Evolutionary conservation across 2,329 filamentous ascomycete genomes (phyloP), one percentile per base, ranked within the genome.

Genomic region (Sarocladium kiliense): DNA sequence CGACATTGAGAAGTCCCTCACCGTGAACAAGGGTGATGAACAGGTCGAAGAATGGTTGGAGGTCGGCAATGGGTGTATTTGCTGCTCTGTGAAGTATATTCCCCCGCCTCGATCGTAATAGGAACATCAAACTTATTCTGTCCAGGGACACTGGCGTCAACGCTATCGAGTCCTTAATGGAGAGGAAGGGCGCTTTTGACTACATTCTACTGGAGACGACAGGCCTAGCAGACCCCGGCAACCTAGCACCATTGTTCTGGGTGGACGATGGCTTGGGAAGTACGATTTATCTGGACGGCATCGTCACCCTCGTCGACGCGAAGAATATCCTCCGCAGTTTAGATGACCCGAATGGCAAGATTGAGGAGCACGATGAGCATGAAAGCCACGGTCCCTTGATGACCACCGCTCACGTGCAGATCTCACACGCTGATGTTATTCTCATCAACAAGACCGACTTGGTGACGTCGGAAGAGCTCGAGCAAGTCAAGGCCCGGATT

Each of bases 201-300:
- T 99, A 97, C 73, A 97, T 99, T 61, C 81, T 99, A 2, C 84
- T 99, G 1, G 94, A 99, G 70, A 99, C 94, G 0, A 97, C 94
- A 0, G 94, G 94, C 0, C 80, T 99, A 5, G 94, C 94, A 3
- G 93, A 99, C 66, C 94, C 94, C 0, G 94, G 94, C 1, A 97
- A 97, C 64, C 85, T 99, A 53, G 94, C 94, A 0, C 94, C 94
- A 1, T 75, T 97, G 14, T 99, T 99, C 74, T 99, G 94, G 94
- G 87, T 99, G 25, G 94, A 99, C 64, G 93, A 97, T 61, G 94
- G 92, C 0, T 80, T 99, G 2, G 93, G 91, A 7, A 96, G 92
- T 70, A 92, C 88, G 36, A 97, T 99, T 64, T 99, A 96, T 69
- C 82, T 99, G 0, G 94, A 99, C 66, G 94, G 94, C 2, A 96